phyloP scores from a whole-genome alignment of 2,329 filamentous ascomycete species.

The Sclerotinia borealis region DNA sequence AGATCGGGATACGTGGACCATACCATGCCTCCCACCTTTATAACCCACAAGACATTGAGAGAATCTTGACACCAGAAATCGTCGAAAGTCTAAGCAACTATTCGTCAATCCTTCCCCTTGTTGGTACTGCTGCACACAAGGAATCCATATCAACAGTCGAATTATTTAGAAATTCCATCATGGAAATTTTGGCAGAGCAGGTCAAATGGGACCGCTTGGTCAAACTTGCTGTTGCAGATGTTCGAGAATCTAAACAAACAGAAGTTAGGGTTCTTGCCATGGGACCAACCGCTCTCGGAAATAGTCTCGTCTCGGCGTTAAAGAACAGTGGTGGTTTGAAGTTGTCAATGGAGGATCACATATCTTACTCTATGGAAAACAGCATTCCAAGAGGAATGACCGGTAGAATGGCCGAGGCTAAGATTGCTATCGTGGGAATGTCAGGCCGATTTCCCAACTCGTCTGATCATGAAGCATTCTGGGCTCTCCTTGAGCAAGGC shows the following conservation, averaged over 20 bases:
- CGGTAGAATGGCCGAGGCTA: constrained; percentile 19
- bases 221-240: constrained; percentile 13
- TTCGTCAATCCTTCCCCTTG: constrained; percentile 12
- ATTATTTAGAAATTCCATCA: constrained; percentile 17
- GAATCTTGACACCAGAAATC: constrained; percentile 19
- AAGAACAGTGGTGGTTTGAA: constrained; percentile 9
- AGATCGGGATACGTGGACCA: constrained; percentile 24
- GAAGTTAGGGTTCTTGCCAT: constrained; percentile 20
- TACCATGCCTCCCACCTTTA: constrained; percentile 32
- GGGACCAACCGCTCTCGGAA: constrained; percentile 21
- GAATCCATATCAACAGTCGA: constrained; percentile 12
- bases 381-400: constrained; percentile 15
- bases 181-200: constrained; percentile 18
- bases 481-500: constrained; percentile 68
- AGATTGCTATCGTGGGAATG: constrained; percentile 71
- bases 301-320: constrained; percentile 8
- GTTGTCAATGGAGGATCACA: constrained; percentile 19
- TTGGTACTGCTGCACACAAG: constrained; percentile 10
- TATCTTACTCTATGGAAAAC: constrained; percentile 16
- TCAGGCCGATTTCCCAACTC: constrained; percentile 71
- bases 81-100: constrained; percentile 10
- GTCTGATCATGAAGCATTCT: constrained; percentile 62
- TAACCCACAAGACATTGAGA: constrained; percentile 21
- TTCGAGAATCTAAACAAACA: constrained; percentile 7
- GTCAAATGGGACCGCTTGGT: constrained; percentile 19